Percentiles rank a stretch among this genome's conserved stretches.
These are phyloP conservation scores for Vitis labrusca DNA, from an alignment of 164 flowering plant species.

Conservation along the genomic window DNA sequence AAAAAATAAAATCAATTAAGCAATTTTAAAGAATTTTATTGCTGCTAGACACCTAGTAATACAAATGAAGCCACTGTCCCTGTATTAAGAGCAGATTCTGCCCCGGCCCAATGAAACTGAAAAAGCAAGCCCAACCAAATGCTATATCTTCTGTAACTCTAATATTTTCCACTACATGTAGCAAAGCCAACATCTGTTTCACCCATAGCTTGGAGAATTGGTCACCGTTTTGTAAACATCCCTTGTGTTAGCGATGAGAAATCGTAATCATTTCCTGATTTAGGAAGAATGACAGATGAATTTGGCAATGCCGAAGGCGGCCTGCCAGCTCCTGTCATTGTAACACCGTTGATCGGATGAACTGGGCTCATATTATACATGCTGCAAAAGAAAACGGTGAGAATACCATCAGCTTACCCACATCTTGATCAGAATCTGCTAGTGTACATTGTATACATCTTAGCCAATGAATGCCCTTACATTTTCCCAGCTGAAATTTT, in stretches of 20 bases:
- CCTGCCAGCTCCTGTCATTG: constrained; percentile 3
- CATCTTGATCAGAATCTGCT: no score
- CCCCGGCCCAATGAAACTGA: not conserved
- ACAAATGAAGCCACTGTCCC: not conserved
- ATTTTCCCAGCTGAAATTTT: no score
- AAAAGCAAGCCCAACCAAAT: not conserved
- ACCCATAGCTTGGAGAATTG: not conserved
- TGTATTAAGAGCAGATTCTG: not conserved
- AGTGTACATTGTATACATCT: no score
- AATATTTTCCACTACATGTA: not conserved
- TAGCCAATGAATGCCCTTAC: no score
- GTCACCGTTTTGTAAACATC: constrained; percentile 27
- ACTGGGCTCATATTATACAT: constrained; percentile 5
- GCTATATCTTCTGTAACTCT: not conserved
- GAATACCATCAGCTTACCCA: not conserved
- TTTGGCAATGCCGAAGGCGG: constrained; percentile 8
- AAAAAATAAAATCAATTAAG: not conserved
- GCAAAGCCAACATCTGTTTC: not conserved
- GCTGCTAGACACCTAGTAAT: not conserved
- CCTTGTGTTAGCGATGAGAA: constrained; percentile 37
- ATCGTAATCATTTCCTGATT: constrained; percentile 22
- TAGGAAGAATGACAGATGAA: constrained; percentile 2
- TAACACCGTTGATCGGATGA: not conserved
- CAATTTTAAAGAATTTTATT: not conserved
- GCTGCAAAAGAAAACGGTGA: constrained; percentile 6